phyloP scores from a whole-genome alignment of 1,284 basidiomycete species.

The Thelephora terrestris region DNA sequence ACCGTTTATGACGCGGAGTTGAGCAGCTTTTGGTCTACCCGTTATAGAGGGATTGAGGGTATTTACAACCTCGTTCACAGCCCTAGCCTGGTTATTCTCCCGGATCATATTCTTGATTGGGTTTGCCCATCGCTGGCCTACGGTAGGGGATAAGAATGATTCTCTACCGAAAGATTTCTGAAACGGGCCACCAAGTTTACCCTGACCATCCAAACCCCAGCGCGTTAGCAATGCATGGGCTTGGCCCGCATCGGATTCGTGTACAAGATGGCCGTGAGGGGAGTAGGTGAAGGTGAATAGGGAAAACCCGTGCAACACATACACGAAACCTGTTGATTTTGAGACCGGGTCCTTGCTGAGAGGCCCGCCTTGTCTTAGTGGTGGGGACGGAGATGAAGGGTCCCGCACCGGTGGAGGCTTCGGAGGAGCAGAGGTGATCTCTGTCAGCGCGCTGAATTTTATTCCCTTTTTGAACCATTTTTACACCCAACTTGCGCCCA shows the following conservation, averaged over 20 bases:
- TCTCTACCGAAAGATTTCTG: background rate
- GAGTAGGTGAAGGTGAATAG: conserved; percentile 10
- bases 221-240: conserved; percentile 80
- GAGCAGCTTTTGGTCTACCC: conserved; percentile 28
- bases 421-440: conserved; percentile 22
- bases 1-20: conserved; percentile 79
- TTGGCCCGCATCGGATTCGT: conserved; percentile 90
- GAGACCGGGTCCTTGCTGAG: conserved; percentile 85
- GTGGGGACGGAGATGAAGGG: conserved; percentile 17
- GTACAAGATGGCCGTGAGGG: conserved; percentile 72
- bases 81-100: conserved; percentile 65
- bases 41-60: conserved; percentile 50
- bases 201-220: conserved; percentile 87
- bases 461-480: too few relatives aligned
- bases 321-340: conserved; percentile 77
- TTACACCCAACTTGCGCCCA: too few relatives aligned
- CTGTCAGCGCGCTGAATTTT: too few relatives aligned
- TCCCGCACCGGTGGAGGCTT: conserved; percentile 11
- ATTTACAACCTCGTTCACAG: conserved; percentile 74
- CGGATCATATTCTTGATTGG: conserved; percentile 83
- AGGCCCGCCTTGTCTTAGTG: conserved; percentile 43
- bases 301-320: conserved; percentile 27
- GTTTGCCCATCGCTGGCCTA: conserved; percentile 84
- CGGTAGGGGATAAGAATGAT: conserved; percentile 16
- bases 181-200: conserved; percentile 73